A percentile compares a stretch with the other conserved stretches of the same genome.
These are phyloP conservation scores for Metarhizium humberi DNA, from an alignment of 2,329 filamentous ascomycete genomes.

Conservation along the genomic window DNA sequence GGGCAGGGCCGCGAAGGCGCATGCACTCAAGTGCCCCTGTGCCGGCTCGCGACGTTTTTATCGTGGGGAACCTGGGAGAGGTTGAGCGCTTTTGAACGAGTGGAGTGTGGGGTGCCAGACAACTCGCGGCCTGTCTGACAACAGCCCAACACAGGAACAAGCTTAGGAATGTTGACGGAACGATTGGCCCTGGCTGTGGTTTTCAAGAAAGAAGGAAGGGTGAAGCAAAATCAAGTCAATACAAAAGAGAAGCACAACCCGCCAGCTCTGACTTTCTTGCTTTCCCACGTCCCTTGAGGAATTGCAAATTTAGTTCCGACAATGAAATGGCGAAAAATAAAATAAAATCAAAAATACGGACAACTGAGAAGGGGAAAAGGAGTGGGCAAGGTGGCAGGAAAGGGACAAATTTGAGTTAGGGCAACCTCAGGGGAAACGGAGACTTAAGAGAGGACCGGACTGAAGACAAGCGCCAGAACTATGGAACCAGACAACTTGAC, in stretches of 20 bases:
- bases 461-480: background rate
- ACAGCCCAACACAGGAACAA: background rate
- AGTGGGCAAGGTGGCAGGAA: background rate
- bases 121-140: background rate
- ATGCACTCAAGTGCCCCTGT: background rate
- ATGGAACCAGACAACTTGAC: background rate
- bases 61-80: background rate
- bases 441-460: background rate
- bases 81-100: background rate
- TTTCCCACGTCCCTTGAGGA: too few species aligned
- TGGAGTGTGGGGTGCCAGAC: background rate
- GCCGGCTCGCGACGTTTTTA: background rate
- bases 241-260: background rate
- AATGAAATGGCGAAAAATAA: background rate
- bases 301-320: too few species aligned
- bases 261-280: too few species aligned
- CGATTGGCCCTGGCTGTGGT: too few species aligned
- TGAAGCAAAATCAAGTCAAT: too few species aligned
- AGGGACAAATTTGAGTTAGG: background rate
- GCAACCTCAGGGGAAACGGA: background rate
- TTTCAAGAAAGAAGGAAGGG: too few species aligned
- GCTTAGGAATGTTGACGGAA: background rate
- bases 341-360: background rate
- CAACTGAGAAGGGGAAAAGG: background rate
- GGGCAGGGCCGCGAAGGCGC: background rate